phyloP scores from a whole-genome alignment of 192 early-diverging fungal species.

The Coemansia sp. region DNA sequence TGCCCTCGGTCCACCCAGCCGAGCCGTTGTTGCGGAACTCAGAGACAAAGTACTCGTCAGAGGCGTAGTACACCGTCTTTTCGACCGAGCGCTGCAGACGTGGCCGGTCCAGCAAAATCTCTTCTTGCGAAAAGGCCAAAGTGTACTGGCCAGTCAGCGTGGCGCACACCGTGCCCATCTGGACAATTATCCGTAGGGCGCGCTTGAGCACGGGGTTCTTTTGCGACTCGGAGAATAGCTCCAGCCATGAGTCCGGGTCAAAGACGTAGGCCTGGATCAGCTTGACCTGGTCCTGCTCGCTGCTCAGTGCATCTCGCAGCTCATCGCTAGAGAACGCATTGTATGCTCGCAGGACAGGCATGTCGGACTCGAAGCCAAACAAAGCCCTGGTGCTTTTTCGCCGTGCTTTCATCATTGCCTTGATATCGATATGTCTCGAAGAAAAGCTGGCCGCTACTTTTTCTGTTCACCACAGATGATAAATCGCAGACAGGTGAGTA shows the following conservation, averaged over 20 bases:
- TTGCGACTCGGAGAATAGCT: slow-evolving; percentile 34
- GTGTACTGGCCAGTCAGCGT: slow-evolving; percentile 49
- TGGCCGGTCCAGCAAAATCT: slow-evolving; percentile 39
- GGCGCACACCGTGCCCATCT: slow-evolving; percentile 50
- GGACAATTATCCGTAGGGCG: slow-evolving; percentile 47
- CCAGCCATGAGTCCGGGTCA: slow-evolving; percentile 41
- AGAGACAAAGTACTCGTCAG: slow-evolving; percentile 45
- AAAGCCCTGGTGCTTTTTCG: slow-evolving; percentile 46
- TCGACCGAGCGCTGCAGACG: slow-evolving; percentile 38
- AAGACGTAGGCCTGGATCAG: slow-evolving; percentile 41
- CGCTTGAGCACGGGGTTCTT: slow-evolving; percentile 51
- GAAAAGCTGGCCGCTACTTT: neutral
- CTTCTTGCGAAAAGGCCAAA: slow-evolving; percentile 42
- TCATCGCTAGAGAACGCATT: slow-evolving; percentile 39
- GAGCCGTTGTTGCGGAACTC: slow-evolving; percentile 54
- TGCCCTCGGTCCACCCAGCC: slow-evolving; percentile 50
- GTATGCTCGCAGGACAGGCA: slow-evolving; percentile 47
- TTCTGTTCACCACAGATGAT: neutral
- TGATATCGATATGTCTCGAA: neutral
- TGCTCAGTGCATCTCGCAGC: slow-evolving; percentile 37
- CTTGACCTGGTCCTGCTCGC: slow-evolving; percentile 44
- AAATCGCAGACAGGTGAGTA: neutral
- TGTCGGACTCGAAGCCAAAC: slow-evolving; percentile 49
- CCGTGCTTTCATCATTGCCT: slow-evolving; percentile 44
- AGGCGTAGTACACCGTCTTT: slow-evolving; percentile 40